Percentiles rank a stretch among this genome's conserved stretches.
These are phyloP conservation scores for Dichomitus squalens DNA, from an alignment of 1,284 basidiomycete genomes.

Conservation along the genomic window DNA sequence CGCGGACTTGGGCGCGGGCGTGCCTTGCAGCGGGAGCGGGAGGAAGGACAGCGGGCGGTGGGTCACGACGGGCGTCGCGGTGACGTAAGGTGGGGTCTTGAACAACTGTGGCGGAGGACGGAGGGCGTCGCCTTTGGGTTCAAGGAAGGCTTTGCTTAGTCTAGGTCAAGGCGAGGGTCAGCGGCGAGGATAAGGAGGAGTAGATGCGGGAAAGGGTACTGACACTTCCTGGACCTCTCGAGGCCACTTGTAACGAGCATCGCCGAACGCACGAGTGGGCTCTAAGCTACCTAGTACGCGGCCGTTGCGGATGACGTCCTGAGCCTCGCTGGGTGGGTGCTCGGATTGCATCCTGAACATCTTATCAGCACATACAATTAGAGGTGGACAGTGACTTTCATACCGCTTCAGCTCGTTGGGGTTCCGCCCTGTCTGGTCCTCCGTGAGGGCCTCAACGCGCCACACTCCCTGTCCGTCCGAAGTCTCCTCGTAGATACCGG, in stretches of 20 bases:
- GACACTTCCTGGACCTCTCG: slow-evolving; percentile 74
- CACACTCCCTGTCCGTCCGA: slow-evolving; percentile 66
- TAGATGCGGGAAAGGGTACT: slow-evolving; percentile 29
- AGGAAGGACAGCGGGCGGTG: slow-evolving; percentile 67
- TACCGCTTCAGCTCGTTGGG: slow-evolving; percentile 78
- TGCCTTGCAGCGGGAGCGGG: slow-evolving; percentile 32
- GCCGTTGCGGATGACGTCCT: slow-evolving; percentile 83
- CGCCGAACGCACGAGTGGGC: slow-evolving; percentile 94
- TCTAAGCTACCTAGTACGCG: slow-evolving; percentile 93
- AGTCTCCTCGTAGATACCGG: slow-evolving; percentile 84
- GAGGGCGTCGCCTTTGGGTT: slow-evolving; percentile 60
- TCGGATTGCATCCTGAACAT: slow-evolving; percentile 78
- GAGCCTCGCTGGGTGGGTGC: slow-evolving; percentile 83
- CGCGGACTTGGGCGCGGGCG: slow-evolving; percentile 30
- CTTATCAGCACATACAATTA: not conserved
- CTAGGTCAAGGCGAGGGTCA: slow-evolving; percentile 37
- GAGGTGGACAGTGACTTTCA: slow-evolving; percentile 7
- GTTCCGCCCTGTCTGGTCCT: slow-evolving; percentile 96
- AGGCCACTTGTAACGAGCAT: slow-evolving; percentile 93
- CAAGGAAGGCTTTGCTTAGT: slow-evolving; percentile 67
- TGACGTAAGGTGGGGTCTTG: slow-evolving; percentile 96
- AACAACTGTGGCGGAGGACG: slow-evolving; percentile 61
- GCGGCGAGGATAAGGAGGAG: not conserved
- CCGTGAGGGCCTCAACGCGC: slow-evolving; percentile 89
- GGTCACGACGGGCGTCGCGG: slow-evolving; percentile 87